Base-by-base conservation (phyloP, 2,329 filamentous ascomycete species). In the Amphichorda felina region DNA sequence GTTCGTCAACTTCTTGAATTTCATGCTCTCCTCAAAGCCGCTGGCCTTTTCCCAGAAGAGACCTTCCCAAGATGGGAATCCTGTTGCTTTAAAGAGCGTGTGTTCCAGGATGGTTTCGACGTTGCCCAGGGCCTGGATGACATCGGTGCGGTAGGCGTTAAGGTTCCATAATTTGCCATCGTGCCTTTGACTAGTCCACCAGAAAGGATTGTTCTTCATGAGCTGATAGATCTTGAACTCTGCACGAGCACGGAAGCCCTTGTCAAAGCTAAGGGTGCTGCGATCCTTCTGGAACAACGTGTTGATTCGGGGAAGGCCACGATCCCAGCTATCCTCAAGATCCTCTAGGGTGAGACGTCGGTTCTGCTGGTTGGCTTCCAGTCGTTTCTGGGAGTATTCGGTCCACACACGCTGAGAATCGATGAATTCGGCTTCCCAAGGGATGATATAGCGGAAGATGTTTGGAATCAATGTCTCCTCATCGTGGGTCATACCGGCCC, bases 401-500 rank as follows among this genome's bases (percentile, higher is more conserved):
- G 91, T 96, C 91, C 91, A 98, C 2, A 98, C 91, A 47, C 93
- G 81, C 56, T 98, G 93, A 4, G 91, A 98, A 55, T 98, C 93
- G 46, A 96, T 94, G 59, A 98, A 98, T 56, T 98, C 91, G 2
- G 89, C 85, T 56, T 98, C 91, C 91, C 91, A 98, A 0, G 91
- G 89, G 44, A 96, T 94, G 54, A 98, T 96, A 61, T 98, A 98
- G 40, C 91, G 79, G 78, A 96, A 96, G 49, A 98, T 98, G 55
- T 98, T 96, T 8, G 91, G 91, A 40, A 98, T 98, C 36, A 98
- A 64, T 0, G 91, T 96, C 60, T 98, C 91, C 55, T 96, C 89
- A 43, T 96, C 88, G 50, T 95, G 88, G 15, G 87, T 91, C 91
- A 98, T 98, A 61, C 91, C 91, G 40, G 88, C 83, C 40, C 91